Conservation (phyloP, 192 early-diverging fungal species). For the Gryganskiella cystojenkinii region DNA sequence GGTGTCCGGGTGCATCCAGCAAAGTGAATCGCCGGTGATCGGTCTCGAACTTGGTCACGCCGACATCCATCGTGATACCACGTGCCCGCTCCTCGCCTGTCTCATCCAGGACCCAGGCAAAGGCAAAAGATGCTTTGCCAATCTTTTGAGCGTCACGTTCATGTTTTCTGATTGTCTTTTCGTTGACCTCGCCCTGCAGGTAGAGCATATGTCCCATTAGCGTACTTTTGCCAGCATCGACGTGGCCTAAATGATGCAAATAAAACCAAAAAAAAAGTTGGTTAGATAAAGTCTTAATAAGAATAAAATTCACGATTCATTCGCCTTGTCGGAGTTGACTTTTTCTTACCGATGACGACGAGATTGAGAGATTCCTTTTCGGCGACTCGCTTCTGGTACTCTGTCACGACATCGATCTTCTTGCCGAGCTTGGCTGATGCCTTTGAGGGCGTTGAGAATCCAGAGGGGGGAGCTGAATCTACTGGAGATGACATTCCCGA, state of each 20-base stretch:
- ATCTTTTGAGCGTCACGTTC: conserved; percentile 92
- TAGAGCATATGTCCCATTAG: conserved; percentile 96
- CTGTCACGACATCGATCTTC: conserved; percentile 74
- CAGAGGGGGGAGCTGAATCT: conserved; percentile 39
- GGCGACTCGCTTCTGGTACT: conserved; percentile 73
- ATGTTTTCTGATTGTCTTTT: conserved; percentile 87
- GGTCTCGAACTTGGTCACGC: conserved; percentile 90
- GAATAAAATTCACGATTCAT: too few relatives aligned
- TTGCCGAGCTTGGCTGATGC: conserved; percentile 59
- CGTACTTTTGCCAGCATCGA: conserved; percentile 97
- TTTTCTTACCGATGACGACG: conserved; percentile 80
- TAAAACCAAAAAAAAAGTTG: not conserved
- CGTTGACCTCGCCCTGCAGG: conserved; percentile 88
- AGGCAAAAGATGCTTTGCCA: conserved; percentile 96
- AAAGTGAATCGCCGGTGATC: conserved; percentile 81
- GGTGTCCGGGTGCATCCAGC: conserved; percentile 96
- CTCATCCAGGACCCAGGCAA: conserved; percentile 98
- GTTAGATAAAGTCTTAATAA: conserved; percentile 3
- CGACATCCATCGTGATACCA: conserved; percentile 98
- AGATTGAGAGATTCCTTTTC: conserved; percentile 84
- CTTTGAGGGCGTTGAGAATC: conserved; percentile 41
- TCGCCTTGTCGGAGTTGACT: too few relatives aligned
- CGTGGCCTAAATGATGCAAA: conserved; percentile 75
- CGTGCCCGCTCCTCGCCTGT: conserved; percentile 91
- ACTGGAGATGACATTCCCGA: conserved; percentile 23